A percentile compares a stretch with the other conserved stretches of the same genome.
Conservation (phyloP, 2,329 filamentous ascomycete genomes). For the Trichophyton benhamiae region DNA sequence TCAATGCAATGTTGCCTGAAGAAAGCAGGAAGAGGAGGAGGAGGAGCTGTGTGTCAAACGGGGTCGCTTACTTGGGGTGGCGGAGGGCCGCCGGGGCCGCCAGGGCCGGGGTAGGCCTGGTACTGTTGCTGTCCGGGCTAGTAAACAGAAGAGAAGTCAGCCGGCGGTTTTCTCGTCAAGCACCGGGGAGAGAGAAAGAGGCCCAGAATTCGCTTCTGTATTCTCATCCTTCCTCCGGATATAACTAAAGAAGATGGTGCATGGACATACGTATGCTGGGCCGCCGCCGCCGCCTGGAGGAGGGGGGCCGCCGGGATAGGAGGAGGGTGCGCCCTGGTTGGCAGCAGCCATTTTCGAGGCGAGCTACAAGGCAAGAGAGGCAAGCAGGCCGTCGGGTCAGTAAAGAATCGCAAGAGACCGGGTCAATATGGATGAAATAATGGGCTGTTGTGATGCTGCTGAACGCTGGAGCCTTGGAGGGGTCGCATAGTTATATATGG, state of each 20-base stretch:
- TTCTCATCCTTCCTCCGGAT: not conserved
- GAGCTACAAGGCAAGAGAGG: slow-evolving; percentile 17
- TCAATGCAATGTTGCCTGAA: slow-evolving; percentile 11
- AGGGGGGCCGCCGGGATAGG: slow-evolving; percentile 22
- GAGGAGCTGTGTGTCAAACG: not conserved
- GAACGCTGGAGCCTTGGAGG: slow-evolving; percentile 1
- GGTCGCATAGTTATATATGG: not conserved
- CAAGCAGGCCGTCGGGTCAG: not conserved
- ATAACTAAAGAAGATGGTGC: not conserved
- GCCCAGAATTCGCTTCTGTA: not conserved
- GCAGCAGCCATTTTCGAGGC: slow-evolving; percentile 28
- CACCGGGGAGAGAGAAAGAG: not conserved
- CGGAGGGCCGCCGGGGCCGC: not conserved
- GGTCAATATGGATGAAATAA: not conserved
- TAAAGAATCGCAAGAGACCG: not conserved
- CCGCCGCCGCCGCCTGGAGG: slow-evolving; percentile 20
- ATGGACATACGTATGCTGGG: slow-evolving; percentile 42
- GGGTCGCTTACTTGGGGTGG: slow-evolving; percentile 5
- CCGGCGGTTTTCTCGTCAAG: not conserved
- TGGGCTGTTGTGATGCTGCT: not conserved
- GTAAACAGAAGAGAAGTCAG: slow-evolving; percentile 1
- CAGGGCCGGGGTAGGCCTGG: slow-evolving; percentile 9
- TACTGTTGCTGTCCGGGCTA: slow-evolving; percentile 16
- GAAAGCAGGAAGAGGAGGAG: not conserved
- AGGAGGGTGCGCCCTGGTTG: slow-evolving; percentile 22